Evolutionary conservation across 805 yeast genomes (phyloP).

Genomic region (Cyberlindnera maritima): DNA sequence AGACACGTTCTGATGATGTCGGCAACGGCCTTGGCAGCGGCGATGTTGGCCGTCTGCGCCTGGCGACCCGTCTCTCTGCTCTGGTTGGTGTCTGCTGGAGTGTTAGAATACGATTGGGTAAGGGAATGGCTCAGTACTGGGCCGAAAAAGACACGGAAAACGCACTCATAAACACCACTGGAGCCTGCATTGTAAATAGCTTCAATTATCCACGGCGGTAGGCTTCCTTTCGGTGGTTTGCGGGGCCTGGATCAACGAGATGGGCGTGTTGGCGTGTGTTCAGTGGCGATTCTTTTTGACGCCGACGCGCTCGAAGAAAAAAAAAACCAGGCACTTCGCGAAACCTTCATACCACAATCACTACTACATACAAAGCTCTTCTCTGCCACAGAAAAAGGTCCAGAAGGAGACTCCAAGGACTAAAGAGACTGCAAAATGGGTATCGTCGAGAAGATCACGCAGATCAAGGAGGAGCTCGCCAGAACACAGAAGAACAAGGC

Average conservation of each 20-base stretch:
- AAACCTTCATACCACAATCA: no score
- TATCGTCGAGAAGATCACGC: constrained; percentile 18
- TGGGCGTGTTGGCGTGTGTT: neutral
- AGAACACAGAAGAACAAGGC: constrained; percentile 97
- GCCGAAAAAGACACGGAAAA: no score
- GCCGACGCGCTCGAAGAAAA: neutral
- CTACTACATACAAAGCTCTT: no score
- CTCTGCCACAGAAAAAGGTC: no score
- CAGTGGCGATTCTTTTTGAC: neutral
- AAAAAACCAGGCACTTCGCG: neutral
- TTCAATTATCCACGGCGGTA: no score
- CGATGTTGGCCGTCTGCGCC: constrained; percentile 94
- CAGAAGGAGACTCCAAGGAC: no score
- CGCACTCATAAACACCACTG: constrained; percentile 71
- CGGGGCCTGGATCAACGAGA: neutral
- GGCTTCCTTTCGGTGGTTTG: no score
- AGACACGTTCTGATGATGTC: constrained; percentile 96
- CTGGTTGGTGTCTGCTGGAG: constrained; percentile 59
- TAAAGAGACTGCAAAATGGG: constrained; percentile 9
- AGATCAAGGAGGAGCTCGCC: constrained; percentile 63
- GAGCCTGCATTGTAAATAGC: constrained; percentile 68
- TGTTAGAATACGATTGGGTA: constrained; percentile 9
- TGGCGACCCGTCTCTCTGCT: constrained; percentile 96
- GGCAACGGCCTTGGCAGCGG: constrained; percentile 99
- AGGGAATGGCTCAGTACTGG: no score